These are phyloP conservation scores for Sordariomycetes sp. DNA, from an alignment of 2,329 filamentous ascomycete genomes.

Conservation along the genomic window DNA sequence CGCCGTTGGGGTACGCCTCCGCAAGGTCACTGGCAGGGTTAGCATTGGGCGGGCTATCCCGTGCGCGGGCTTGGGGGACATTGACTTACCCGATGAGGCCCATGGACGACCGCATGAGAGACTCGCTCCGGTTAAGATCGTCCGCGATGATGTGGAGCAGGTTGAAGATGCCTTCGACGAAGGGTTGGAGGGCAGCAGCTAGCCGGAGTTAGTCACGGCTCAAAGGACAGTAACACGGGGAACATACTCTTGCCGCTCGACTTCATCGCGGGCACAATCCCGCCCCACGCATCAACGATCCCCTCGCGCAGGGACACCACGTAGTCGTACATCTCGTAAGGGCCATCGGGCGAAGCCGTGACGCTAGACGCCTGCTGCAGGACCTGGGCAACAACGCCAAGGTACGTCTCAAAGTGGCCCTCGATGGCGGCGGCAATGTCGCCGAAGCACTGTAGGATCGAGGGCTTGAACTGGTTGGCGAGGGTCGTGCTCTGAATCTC, in stretches of 20 bases:
- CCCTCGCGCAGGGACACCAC: constrained; percentile 89
- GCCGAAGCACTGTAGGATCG: constrained; percentile 94
- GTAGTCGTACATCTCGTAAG: constrained; percentile 95
- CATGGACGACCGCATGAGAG: constrained; percentile 87
- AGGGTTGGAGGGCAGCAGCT: constrained; percentile 65
- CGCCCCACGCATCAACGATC: constrained; percentile 98
- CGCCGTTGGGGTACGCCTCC: constrained; percentile 84
- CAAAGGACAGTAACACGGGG: neutral
- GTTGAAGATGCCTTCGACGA: constrained; percentile 76
- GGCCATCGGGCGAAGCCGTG: constrained; percentile 65
- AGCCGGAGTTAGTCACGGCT: constrained; percentile 2
- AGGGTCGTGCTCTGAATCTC: constrained; percentile 60
- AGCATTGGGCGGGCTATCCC: constrained; percentile 14
- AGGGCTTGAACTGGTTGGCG: constrained; percentile 94
- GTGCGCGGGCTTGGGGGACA: neutral
- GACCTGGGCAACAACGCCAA: constrained; percentile 85
- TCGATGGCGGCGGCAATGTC: constrained; percentile 94
- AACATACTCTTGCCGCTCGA: constrained; percentile 61
- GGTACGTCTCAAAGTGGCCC: constrained; percentile 84
- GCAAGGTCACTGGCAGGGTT: constrained; percentile 66
- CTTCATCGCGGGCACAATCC: constrained; percentile 93
- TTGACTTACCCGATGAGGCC: constrained; percentile 81
- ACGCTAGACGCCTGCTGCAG: constrained; percentile 87
- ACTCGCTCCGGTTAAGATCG: constrained; percentile 83
- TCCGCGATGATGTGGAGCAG: constrained; percentile 70